Evolutionary conservation across 768 basidiomycete species (phyloP), one percentile per base, ranked within the genome.

Genomic region (Gymnopilus dilepis): DNA sequence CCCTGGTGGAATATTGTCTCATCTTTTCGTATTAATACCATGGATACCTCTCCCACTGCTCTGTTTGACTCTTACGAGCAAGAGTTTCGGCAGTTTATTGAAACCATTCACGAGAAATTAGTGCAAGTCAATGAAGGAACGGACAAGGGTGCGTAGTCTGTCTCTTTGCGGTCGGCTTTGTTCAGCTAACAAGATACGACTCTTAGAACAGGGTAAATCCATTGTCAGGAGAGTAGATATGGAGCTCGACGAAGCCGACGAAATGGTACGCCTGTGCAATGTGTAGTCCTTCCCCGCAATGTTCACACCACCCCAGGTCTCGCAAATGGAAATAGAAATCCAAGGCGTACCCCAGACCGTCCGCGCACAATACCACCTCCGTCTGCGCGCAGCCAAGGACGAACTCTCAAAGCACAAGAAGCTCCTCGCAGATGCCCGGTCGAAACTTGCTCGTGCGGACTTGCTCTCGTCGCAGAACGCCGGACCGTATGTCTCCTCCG

Each of bases 301-400:
- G 62, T 45, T 31, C 33, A 52, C 31, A 45, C 38, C 19, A 21
- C 12, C 2, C 3, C 66, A 99, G 97, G 85, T 98, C 66, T 95
- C 95, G 48, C 97, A 99, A 85, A 97, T 99, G 97, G 97, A 98
- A 78, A 91, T 99, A 60, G 97, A 99, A 78, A 89, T 97, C 6
- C 95, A 95, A 69, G 92, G 94, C 11, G 95, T 98, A 71, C 95
- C 95, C 0, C 89, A 92, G 70, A 90, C 91, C 21, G 82, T 95
- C 67, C 86, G 91, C 53, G 77, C 88, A 0, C 85, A 87, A 62
- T 96, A 95, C 72, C 88, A 91, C 63, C 74, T 82, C 19, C 87
- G 94, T 61, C 84, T 97, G 55, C 83, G 86, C 63, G 77, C 85
- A 9, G 86, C 92, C 62, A 96, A 95, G 72, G 77, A 85, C 2